phyloP scores from a whole-genome alignment of 768 basidiomycete genomes.

The Suillus fuscotomentosus region DNA sequence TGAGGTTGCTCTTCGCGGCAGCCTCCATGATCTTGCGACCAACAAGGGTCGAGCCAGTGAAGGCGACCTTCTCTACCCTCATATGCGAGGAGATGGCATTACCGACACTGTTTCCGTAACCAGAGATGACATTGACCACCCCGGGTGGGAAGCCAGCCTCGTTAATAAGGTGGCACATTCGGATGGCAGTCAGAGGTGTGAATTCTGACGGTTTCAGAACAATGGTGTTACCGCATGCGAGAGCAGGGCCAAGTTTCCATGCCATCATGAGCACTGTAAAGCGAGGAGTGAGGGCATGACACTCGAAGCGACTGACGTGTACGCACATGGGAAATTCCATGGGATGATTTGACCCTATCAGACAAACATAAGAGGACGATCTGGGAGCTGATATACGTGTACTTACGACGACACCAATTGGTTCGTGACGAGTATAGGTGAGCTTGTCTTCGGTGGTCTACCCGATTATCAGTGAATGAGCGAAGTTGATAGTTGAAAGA shows the following conservation, averaged over 20 bases:
- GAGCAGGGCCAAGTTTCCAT: slow-evolving; percentile 71
- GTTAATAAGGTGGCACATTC: slow-evolving; percentile 45
- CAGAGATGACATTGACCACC: slow-evolving; percentile 68
- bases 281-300: background rate
- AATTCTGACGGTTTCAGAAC: slow-evolving; percentile 73
- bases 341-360: too few relatives aligned
- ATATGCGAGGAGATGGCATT: slow-evolving; percentile 62
- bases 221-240: slow-evolving; percentile 70
- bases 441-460: slow-evolving; percentile 46
- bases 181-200: slow-evolving; percentile 61
- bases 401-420: slow-evolving; percentile 49
- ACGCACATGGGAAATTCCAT: slow-evolving; percentile 54
- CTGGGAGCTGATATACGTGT: slow-evolving; percentile 16
- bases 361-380: too few relatives aligned
- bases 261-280: slow-evolving; percentile 48
- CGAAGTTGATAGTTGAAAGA: background rate
- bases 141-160: slow-evolving; percentile 72
- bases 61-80: too few relatives aligned
- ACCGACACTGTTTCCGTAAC: slow-evolving; percentile 64
- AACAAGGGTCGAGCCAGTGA: too few relatives aligned
- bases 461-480: background rate
- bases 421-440: slow-evolving; percentile 69
- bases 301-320: background rate
- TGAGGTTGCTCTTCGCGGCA: too few relatives aligned
- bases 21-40: too few relatives aligned